Evolutionary conservation across 2,329 filamentous ascomycete genomes (phyloP).

Genomic region (Colletotrichum godetiae): DNA sequence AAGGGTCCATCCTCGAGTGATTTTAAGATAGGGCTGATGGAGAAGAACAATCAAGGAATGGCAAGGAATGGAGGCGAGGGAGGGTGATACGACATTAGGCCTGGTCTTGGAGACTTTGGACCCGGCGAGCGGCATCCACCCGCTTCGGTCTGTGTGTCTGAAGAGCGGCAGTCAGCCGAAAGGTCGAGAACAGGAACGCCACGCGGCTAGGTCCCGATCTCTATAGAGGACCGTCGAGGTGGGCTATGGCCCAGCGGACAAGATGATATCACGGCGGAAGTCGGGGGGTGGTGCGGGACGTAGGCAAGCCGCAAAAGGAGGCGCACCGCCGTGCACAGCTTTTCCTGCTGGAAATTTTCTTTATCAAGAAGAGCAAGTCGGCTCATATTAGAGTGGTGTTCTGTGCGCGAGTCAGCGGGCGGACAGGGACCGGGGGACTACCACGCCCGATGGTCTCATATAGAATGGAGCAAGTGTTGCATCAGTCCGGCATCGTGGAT

Average conservation of each 20-base stretch:
- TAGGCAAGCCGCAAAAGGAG: background rate
- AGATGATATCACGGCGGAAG: background rate
- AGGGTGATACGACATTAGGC: slow-evolving; percentile 15
- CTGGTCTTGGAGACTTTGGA: background rate
- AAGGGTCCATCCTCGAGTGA: slow-evolving; percentile 18
- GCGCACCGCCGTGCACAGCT: background rate
- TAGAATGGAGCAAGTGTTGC: slow-evolving; percentile 16
- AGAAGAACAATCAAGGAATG: slow-evolving; percentile 7
- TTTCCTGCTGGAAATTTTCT: background rate
- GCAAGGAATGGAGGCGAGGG: slow-evolving; percentile 4
- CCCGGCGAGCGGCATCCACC: background rate
- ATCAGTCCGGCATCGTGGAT: slow-evolving; percentile 12
- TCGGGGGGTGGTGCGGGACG: slow-evolving; percentile 6
- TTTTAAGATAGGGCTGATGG: slow-evolving; percentile 31
- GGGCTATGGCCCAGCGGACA: background rate
- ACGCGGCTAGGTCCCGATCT: slow-evolving; percentile 19
- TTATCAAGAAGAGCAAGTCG: background rate
- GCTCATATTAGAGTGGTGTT: slow-evolving; percentile 16
- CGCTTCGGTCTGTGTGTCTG: slow-evolving; percentile 10
- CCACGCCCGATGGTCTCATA: slow-evolving; percentile 8
- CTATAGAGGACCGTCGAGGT: background rate
- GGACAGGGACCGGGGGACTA: slow-evolving; percentile 9
- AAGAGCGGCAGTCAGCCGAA: slow-evolving; percentile 17
- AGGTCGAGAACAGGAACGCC: background rate
- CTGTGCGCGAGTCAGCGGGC: slow-evolving; percentile 16